Evolutionary conservation across 2,329 filamentous ascomycete species (phyloP).

Genomic region (Byssochlamys sp.): DNA sequence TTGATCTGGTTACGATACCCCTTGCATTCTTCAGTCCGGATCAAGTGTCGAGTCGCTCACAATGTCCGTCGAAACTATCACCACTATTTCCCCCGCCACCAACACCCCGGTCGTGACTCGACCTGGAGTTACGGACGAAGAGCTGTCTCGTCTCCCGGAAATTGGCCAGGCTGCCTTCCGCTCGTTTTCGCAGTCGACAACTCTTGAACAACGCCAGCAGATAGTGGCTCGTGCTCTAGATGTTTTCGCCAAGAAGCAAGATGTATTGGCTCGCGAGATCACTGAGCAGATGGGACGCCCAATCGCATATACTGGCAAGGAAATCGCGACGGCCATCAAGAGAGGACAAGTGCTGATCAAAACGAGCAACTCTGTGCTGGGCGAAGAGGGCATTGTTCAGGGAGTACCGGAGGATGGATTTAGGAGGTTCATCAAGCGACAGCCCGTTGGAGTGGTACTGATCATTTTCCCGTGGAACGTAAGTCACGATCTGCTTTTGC

Average conservation of each 20-base stretch:
- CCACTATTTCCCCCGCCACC: constrained; percentile 81
- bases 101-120: constrained; percentile 75
- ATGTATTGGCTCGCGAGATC: constrained; percentile 73
- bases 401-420: constrained; percentile 81
- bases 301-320: constrained; percentile 73
- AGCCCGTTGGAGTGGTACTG: constrained; percentile 76
- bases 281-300: constrained; percentile 93
- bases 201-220: constrained; percentile 63
- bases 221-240: constrained; percentile 74
- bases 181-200: constrained; percentile 67
- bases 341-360: constrained; percentile 77
- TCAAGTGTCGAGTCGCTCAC: constrained; percentile 1
- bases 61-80: constrained; percentile 50
- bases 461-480: constrained; percentile 96
- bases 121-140: constrained; percentile 59
- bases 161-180: constrained; percentile 66
- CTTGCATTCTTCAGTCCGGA: not conserved
- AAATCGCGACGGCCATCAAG: constrained; percentile 75
- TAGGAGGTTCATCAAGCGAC: constrained; percentile 79
- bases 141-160: constrained; percentile 63
- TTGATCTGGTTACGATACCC: not conserved
- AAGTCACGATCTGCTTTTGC: constrained; percentile 32
- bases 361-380: constrained; percentile 65
- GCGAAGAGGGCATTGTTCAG: constrained; percentile 55
- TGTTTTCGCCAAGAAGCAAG: constrained; percentile 59